These are phyloP conservation scores for Bremia lactucae DNA, from an alignment of 352 stramenopile species.

Conservation along the genomic window DNA sequence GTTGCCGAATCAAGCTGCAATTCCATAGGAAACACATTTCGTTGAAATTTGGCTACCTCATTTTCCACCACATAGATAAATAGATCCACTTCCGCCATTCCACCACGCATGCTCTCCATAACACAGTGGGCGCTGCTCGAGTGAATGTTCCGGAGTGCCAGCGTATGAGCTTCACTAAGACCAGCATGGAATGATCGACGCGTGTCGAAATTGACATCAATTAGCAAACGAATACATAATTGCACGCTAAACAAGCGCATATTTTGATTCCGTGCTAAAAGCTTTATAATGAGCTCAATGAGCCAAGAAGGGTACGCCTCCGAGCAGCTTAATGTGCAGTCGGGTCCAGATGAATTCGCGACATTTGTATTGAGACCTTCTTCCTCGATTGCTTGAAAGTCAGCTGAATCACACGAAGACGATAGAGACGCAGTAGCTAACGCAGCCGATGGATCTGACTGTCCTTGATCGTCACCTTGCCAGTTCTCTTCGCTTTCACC, in stretches of 20 bases:
- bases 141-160: conserved; percentile 41
- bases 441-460: conserved; percentile 2
- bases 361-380: conserved; percentile 3
- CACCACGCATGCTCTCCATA: conserved; percentile 76
- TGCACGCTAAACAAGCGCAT: conserved; percentile 46
- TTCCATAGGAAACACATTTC: conserved; percentile 31
- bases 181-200: conserved; percentile 3
- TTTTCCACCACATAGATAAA: conserved; percentile 79
- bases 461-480: conserved; percentile 1
- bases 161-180: conserved; percentile 13
- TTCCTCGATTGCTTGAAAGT: conserved; percentile 12
- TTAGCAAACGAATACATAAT: conserved; percentile 35
- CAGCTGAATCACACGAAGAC: conserved; percentile 15
- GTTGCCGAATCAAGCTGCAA: conserved; percentile 53
- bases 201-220: conserved; percentile 47
- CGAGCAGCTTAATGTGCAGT: background rate
- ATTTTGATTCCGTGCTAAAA: conserved; percentile 39
- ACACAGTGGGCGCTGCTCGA: conserved; percentile 58
- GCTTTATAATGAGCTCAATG: conserved; percentile 29
- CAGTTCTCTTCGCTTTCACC: background rate
- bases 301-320: conserved; percentile 40
- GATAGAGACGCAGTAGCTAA: conserved; percentile 13
- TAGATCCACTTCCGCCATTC: conserved; percentile 66
- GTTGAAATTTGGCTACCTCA: conserved; percentile 42
- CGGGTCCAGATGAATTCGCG: conserved; percentile 1